phyloP scores from a whole-genome alignment of 768 basidiomycete genomes.

The Cystofilobasidium capitatum region DNA sequence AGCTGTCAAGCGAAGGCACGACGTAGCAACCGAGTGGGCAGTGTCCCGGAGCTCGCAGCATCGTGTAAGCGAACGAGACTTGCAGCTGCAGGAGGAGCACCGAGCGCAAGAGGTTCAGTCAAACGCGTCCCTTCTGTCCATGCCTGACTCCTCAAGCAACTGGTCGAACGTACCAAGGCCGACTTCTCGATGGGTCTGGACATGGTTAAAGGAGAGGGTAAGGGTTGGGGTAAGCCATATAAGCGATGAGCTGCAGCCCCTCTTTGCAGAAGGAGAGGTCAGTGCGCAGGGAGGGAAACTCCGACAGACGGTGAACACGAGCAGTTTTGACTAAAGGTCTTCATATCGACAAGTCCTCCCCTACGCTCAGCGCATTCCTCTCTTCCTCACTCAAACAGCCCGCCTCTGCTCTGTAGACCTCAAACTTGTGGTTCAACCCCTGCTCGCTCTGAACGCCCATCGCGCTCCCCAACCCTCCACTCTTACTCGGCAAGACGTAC shows the following conservation, averaged over 20 bases:
- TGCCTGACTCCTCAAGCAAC: too few species aligned
- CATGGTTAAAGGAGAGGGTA: too few species aligned
- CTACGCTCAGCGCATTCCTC: constrained; percentile 29
- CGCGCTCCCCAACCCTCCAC: constrained; percentile 69
- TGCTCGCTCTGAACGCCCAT: constrained; percentile 68
- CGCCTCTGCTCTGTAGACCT: constrained; percentile 55
- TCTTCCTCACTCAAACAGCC: constrained; percentile 28
- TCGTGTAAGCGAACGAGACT: background rate
- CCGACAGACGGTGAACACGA: too few species aligned
- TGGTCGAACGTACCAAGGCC: too few species aligned
- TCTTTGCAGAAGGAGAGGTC: too few species aligned
- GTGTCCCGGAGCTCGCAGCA: background rate
- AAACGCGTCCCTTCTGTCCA: too few species aligned
- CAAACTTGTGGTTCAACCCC: constrained; percentile 82
- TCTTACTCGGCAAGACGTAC: constrained; percentile 55
- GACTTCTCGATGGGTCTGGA: too few species aligned
- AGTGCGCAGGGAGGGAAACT: too few species aligned
- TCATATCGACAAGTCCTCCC: constrained; percentile 31
- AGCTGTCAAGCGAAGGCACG: background rate
- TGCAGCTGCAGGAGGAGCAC: background rate
- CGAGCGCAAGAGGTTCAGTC: too few species aligned
- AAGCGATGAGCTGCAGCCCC: too few species aligned
- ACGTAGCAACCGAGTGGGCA: constrained; percentile 1
- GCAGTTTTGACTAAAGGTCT: too few species aligned
- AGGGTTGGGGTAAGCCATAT: too few species aligned